Base-by-base conservation (phyloP, 2,329 filamentous ascomycete species). In the Aspergillus japonicus region DNA sequence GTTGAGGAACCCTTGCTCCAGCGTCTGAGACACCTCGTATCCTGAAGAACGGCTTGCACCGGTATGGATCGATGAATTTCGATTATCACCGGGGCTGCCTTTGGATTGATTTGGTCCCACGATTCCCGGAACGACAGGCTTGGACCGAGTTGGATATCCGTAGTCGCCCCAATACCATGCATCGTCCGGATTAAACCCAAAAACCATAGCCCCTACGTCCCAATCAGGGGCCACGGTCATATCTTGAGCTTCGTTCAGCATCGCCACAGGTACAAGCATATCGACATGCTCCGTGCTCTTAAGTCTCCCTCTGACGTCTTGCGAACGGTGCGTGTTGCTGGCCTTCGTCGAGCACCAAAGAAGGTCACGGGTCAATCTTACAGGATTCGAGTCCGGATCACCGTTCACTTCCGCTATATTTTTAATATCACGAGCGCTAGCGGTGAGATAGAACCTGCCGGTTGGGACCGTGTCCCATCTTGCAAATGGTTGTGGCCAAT, bases 381-480 rank as follows among this genome's bases (percentile, higher is more conserved):
- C 19, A 16, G 56, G 56, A 23, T 19, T 14, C 3, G 12, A 24
- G 7, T 52, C 16, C 19, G 59, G 51, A 50, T 67, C 60, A 14
- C 70, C 70, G n/a, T 67, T 33, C 2, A 58, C 62, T n/a, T 68
- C 60, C 56, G 73, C 71, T 23, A 75, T 70, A 2, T 67, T 55
- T n/a, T 62, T 58, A 1, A 77, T 54, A 44, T 75, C 68, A 1
- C 60, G 39, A 12, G 66, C 64, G 16, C 62, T 56, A 4, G 64
- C 69, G 0, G 71, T 71, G 3, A 77, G 66, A 53, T 72, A 75
- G 39, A 68, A 71, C 42, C 63, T 65, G 5, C 57, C 62, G 5
- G 42, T 64, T 4, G 74, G 74, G 0, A 76, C 19, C 16, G 33
- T 60, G 5, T 56, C 62, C 72, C 72, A 75, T 3, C 56, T 31